Evolutionary conservation across 139 green algal species (phyloP), one percentile per base, ranked within the genome.

Genomic region (Picochlorum sp.): DNA sequence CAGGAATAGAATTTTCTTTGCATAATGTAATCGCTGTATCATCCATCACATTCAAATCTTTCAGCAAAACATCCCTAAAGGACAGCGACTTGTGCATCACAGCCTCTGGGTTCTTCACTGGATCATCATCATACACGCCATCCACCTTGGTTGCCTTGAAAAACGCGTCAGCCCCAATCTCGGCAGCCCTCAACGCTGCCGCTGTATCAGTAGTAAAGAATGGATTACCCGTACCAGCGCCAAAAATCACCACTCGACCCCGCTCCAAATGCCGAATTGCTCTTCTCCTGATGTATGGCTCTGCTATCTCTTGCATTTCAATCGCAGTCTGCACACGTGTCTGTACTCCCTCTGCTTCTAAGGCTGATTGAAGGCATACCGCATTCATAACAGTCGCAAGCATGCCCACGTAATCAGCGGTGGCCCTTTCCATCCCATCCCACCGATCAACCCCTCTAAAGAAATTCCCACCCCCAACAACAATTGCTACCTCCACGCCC

Each of bases 121-220:
- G 94, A 68, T 99, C 93, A 49, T 69, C 75, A 72, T 93, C 86
- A 62, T 95, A 99, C 45, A 99, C 88, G 21, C 94, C 94, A 63
- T 99, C 92, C 67, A 99, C 92, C 79, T 97, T 96, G 18, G 92
- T 98, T 7, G 90, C 92, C 74, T 95, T 95, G 21, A 98, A 79
- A 26, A 95, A 87, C 45, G 88, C 87, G 62, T 94, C 78, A 4
- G 91, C 92, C 38, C 87, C 80, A 56, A 99, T 93, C 67, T 99
- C 94, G 2, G 93, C 94, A 1, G 93, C 93, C 4, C 94, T 78
- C 66, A 99, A 76, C 14, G 93, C 91, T 3, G 94, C 94, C 0
- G 90, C 91, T 4, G 91, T 97, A 81, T 99, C 94, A 1, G 94
- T 99, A 0, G 93, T 97, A 73, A 99, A 98, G 79, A 96, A 99